These are phyloP conservation scores for Beta corolliflora DNA, from an alignment of 179 eudicot species.

Conservation along the genomic window DNA sequence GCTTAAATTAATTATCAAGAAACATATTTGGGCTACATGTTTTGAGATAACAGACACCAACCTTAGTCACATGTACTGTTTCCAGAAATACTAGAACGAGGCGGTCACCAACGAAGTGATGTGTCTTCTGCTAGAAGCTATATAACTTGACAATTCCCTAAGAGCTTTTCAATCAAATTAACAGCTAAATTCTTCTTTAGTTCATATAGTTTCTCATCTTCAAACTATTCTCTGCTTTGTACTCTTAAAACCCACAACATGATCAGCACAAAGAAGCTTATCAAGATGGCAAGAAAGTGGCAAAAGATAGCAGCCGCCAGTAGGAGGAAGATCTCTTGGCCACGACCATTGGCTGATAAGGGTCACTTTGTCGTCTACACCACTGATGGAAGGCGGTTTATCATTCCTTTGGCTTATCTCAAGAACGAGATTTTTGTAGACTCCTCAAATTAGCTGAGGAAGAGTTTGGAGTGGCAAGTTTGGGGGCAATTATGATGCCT, in stretches of 20 bases:
- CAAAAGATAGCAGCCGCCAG: slow-evolving; percentile 8
- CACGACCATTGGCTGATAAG: slow-evolving; percentile 24
- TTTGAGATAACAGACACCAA: not conserved
- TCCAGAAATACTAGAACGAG: not conserved
- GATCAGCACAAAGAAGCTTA: slow-evolving; percentile 8
- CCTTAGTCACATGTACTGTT: not conserved
- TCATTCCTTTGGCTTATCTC: slow-evolving; percentile 38
- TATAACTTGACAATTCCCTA: not conserved
- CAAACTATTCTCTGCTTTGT: not conserved
- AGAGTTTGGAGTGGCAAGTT: slow-evolving; percentile 32
- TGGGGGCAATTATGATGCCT: slow-evolving; percentile 37
- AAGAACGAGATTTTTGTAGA: slow-evolving; percentile 29
- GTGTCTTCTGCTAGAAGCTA: not conserved
- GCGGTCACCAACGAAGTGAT: not conserved
- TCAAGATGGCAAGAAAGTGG: slow-evolving; percentile 12
- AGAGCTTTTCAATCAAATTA: not conserved
- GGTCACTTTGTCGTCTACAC: slow-evolving; percentile 46
- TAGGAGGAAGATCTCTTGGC: slow-evolving; percentile 13
- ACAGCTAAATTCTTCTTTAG: not conserved
- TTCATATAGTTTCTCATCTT: not conserved
- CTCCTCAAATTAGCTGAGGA: slow-evolving; percentile 44
- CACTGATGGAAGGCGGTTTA: slow-evolving; percentile 30
- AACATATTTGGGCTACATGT: not conserved
- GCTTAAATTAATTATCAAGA: not conserved
- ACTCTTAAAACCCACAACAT: slow-evolving; percentile 6